Evolutionary conservation across 495 filamentous ascomycete genomes (phyloP).

Genomic region (Daldinia caldariorum): DNA sequence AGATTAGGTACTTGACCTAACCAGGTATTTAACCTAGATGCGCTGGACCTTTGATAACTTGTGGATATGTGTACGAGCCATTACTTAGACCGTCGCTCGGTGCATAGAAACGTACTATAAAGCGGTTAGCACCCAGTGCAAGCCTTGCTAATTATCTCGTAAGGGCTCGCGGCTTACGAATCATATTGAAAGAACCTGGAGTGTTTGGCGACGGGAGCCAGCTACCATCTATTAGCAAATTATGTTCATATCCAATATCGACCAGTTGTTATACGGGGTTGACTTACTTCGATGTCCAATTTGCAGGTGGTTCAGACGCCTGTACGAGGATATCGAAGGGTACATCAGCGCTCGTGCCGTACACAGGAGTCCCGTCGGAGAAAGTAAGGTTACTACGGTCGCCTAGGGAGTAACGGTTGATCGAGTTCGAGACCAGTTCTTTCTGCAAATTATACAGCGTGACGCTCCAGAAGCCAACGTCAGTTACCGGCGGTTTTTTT

Average conservation of each 20-base stretch:
- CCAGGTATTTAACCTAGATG: too few relatives aligned
- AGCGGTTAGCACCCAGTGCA: not conserved
- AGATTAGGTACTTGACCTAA: too few relatives aligned
- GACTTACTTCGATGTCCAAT: conserved; percentile 49
- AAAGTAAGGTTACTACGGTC: conserved; percentile 50
- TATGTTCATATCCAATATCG: not conserved
- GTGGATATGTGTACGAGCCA: conserved; percentile 6
- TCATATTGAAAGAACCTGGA: too few relatives aligned
- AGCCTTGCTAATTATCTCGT: too few relatives aligned
- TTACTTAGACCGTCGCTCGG: conserved; percentile 8
- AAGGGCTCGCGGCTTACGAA: too few relatives aligned
- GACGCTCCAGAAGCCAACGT: conserved; percentile 52
- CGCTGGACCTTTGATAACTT: conserved; percentile 3
- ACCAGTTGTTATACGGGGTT: too few relatives aligned
- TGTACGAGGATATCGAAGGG: conserved; percentile 46
- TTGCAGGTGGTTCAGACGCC: conserved; percentile 46
- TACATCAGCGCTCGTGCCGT: conserved; percentile 27
- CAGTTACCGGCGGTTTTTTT: conserved; percentile 45
- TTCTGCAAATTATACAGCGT: conserved; percentile 45
- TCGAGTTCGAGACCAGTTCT: conserved; percentile 45
- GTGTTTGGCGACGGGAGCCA: too few relatives aligned
- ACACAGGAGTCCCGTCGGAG: conserved; percentile 44
- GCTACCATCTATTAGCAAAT: too few relatives aligned
- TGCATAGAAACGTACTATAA: not conserved
- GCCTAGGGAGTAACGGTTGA: conserved; percentile 43